Evolutionary conservation across 2,329 filamentous ascomycete species (phyloP).

Genomic region (Blumeriella jaapii): DNA sequence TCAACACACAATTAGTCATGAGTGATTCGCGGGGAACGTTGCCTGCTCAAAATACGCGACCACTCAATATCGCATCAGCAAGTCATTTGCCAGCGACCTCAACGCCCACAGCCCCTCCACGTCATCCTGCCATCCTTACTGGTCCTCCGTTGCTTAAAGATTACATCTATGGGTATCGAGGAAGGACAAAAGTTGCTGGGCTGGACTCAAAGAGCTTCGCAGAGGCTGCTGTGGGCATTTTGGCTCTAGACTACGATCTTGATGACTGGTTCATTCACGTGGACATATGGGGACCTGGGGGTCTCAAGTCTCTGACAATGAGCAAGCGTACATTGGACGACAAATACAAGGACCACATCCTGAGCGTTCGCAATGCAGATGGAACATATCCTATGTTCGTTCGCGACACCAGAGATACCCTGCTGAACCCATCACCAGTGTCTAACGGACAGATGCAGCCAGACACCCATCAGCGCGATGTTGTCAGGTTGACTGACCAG

Average conservation of each 20-base stretch:
- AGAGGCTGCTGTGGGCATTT: neutral
- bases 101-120: neutral
- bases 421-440: too few species aligned
- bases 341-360: too few species aligned
- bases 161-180: neutral
- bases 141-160: neutral
- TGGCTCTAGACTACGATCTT: too few species aligned
- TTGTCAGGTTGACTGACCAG: conserved; percentile 1
- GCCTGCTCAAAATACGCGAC: neutral
- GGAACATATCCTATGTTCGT: too few species aligned
- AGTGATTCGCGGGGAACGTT: neutral
- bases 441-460: too few species aligned
- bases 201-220: neutral
- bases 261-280: too few species aligned
- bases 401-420: too few species aligned
- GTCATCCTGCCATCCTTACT: neutral
- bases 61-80: neutral
- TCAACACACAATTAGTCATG: too few species aligned
- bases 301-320: too few species aligned
- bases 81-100: neutral
- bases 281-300: too few species aligned
- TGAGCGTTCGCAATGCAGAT: too few species aligned
- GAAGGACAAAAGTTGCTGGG: neutral
- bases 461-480: conserved; percentile 6
- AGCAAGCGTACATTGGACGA: too few species aligned